phyloP scores from a whole-genome alignment of 176 grass and related monocot species.

The Juncus inflexus region DNA sequence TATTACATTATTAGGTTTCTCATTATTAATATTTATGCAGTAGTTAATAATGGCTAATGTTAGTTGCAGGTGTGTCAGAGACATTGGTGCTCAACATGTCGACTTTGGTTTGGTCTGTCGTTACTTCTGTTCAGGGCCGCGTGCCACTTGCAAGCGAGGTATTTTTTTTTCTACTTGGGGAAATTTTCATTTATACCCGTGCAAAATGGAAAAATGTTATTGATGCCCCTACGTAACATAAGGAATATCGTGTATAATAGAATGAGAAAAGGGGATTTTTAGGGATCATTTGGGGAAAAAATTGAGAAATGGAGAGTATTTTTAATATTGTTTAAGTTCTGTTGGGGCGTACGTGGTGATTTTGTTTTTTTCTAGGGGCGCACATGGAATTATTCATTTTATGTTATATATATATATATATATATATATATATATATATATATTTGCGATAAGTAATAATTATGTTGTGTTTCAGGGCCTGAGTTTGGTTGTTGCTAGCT shows the following conservation, averaged over 20 bases:
- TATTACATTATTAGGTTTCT: neutral
- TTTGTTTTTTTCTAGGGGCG: too few relatives aligned
- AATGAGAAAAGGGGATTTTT: too few relatives aligned
- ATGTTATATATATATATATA: neutral
- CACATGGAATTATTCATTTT: too few relatives aligned
- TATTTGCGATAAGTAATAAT: neutral
- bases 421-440: neutral
- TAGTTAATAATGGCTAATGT: conserved; percentile 4
- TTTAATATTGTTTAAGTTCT: too few relatives aligned
- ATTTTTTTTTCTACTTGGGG: conserved; percentile 28
- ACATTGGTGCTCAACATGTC: conserved; percentile 95
- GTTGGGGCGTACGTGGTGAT: too few relatives aligned
- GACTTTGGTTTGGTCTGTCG: conserved; percentile 86
- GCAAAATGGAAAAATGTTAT: neutral
- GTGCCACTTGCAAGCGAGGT: conserved; percentile 96
- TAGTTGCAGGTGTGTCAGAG: conserved; percentile 76
- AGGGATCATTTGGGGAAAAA: too few relatives aligned
- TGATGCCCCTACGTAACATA: too few relatives aligned
- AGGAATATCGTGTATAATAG: too few relatives aligned
- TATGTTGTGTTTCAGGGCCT: conserved; percentile 51
- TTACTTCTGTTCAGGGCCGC: conserved; percentile 81
- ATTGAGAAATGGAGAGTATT: too few relatives aligned
- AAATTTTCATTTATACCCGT: conserved; percentile 5
- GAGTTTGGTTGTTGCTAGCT: conserved; percentile 58
- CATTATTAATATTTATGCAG: neutral